Conservation (phyloP, 2,329 filamentous ascomycete species). For the Trichoderma pleuroti region DNA sequence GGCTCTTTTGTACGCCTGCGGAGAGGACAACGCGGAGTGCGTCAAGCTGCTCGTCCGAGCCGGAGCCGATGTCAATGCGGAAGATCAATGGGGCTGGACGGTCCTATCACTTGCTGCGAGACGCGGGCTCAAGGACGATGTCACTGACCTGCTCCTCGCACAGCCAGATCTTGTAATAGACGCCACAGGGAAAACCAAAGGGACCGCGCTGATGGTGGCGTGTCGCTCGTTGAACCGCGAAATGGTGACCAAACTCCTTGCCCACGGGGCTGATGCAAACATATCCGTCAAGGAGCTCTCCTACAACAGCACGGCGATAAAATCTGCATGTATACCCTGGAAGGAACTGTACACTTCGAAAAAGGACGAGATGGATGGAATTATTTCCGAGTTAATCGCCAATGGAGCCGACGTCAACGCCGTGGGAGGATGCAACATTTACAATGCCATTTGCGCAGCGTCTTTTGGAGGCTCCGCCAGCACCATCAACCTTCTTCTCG, state of each 20-base stretch:
- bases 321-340: not conserved
- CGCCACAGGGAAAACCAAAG: not conserved
- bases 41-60: not conserved
- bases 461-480: not conserved
- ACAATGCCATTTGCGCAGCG: not conserved
- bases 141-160: not conserved
- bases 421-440: not conserved
- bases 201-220: not conserved
- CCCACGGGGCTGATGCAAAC: not conserved
- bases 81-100: not conserved
- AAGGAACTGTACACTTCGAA: not conserved
- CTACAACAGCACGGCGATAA: not conserved
- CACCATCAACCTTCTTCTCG: not conserved
- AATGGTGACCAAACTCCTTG: not conserved
- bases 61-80: not conserved
- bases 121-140: not conserved
- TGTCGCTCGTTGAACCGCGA: not conserved
- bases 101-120: not conserved
- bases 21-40: not conserved
- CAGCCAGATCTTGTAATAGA: not conserved
- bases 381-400: not conserved
- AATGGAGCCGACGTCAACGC: not conserved
- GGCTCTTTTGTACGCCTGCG: not conserved
- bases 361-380: not conserved
- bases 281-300: not conserved